A percentile compares a stretch with the other conserved stretches of the same genome.
Conservation (phyloP, 495 filamentous ascomycete genomes). For the Neurospora hispaniola region DNA sequence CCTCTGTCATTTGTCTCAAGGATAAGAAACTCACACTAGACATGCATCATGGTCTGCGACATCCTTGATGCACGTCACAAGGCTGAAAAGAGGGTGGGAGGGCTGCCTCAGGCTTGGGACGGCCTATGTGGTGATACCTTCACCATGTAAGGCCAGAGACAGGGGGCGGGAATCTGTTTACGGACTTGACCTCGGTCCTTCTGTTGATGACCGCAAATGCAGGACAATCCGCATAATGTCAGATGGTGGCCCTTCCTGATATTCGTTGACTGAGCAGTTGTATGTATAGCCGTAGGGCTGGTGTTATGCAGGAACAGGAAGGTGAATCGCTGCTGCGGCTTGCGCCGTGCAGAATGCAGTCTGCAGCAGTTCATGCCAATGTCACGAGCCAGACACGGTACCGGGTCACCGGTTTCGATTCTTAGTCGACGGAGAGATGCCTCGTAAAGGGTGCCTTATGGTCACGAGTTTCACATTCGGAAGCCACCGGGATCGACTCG, state of each 20-base stretch:
- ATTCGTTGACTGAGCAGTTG: background rate
- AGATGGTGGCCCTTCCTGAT: background rate
- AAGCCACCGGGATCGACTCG: background rate
- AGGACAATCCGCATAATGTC: background rate
- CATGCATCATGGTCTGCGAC: background rate
- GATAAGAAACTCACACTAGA: background rate
- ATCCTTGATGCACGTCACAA: background rate
- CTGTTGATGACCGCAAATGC: background rate
- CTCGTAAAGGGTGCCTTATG: background rate
- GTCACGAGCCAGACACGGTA: background rate
- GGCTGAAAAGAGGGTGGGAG: background rate
- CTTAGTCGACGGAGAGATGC: background rate
- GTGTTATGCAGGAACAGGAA: background rate
- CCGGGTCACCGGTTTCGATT: background rate
- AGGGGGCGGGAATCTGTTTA: background rate
- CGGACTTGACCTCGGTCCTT: background rate
- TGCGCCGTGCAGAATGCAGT: background rate
- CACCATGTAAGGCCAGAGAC: background rate
- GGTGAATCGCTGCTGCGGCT: background rate
- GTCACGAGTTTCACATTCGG: constrained; percentile 7
- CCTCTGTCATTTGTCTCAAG: background rate
- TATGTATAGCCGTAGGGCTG: background rate
- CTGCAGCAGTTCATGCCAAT: background rate
- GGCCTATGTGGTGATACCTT: background rate
- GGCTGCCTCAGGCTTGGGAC: background rate